These are phyloP conservation scores for Simmondsia chinensis DNA, from an alignment of 148 eudicot genomes.

Conservation along the genomic window DNA sequence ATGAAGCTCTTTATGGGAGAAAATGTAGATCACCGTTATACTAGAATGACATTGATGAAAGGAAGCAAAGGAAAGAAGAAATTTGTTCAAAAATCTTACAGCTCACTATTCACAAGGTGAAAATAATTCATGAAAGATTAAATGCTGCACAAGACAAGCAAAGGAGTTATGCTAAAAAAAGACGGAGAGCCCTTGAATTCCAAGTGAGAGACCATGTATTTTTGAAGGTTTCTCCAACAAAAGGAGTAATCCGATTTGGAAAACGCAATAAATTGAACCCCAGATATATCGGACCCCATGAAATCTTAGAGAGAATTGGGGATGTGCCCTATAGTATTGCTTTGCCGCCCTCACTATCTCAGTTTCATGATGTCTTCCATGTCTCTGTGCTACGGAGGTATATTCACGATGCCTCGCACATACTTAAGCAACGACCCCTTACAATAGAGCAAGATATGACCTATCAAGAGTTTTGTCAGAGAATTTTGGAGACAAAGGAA, in stretches of 20 bases:
- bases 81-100: not conserved
- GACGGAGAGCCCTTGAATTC: not conserved
- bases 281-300: not conserved
- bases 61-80: not conserved
- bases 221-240: not conserved
- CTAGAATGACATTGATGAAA: not conserved
- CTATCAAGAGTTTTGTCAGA: too few relatives aligned
- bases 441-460: not conserved
- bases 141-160: not conserved
- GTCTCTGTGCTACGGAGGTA: not conserved
- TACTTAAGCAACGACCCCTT: not conserved
- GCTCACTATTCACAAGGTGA: not conserved
- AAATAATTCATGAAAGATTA: not conserved
- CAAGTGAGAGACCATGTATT: not conserved
- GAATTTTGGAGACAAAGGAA: not conserved
- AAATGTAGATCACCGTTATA: not conserved
- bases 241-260: not conserved
- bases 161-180: too few relatives aligned
- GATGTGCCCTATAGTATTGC: not conserved
- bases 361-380: slow-evolving; percentile 1
- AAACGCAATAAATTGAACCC: not conserved
- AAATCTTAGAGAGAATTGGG: not conserved
- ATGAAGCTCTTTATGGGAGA: slow-evolving; percentile 4
- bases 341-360: not conserved
- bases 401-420: not conserved